Evolutionary conservation across 1,284 basidiomycete genomes (phyloP).

Genomic region (Irpex sp.): DNA sequence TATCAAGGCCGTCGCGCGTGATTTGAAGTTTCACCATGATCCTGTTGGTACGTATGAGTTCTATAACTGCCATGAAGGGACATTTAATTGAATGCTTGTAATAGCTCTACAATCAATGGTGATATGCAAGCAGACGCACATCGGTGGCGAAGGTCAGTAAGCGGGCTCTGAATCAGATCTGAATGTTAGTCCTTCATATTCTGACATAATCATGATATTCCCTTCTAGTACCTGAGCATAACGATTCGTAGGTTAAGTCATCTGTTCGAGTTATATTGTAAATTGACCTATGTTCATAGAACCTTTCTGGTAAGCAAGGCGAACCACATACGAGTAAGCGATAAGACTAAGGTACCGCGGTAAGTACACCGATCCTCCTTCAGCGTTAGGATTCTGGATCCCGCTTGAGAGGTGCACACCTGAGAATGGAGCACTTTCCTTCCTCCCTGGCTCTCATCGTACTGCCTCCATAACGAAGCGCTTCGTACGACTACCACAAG

Average conservation of each 20-base stretch:
- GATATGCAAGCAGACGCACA: slow-evolving; percentile 85
- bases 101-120: slow-evolving; percentile 94
- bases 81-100: background rate
- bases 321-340: background rate
- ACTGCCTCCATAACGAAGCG: slow-evolving; percentile 71
- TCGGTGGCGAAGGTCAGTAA: slow-evolving; percentile 78
- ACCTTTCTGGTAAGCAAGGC: slow-evolving; percentile 62
- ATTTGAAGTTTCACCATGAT: slow-evolving; percentile 77
- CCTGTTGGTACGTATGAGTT: slow-evolving; percentile 59
- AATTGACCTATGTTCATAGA: slow-evolving; percentile 32
- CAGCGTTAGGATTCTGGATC: slow-evolving; percentile 94
- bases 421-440: slow-evolving; percentile 86
- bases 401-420: slow-evolving; percentile 86
- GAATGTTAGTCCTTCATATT: background rate
- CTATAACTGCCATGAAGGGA: background rate
- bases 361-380: slow-evolving; percentile 89
- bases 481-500: slow-evolving; percentile 70
- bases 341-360: too few species aligned
- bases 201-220: background rate
- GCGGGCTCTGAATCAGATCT: slow-evolving; percentile 3
- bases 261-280: background rate
- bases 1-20: slow-evolving; percentile 64
- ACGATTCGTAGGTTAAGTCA: slow-evolving; percentile 65
- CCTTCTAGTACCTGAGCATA: slow-evolving; percentile 67
- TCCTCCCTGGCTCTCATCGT: slow-evolving; percentile 89